Base-by-base conservation (phyloP, 2,329 filamentous ascomycete species). In the Trichophyton simii region DNA sequence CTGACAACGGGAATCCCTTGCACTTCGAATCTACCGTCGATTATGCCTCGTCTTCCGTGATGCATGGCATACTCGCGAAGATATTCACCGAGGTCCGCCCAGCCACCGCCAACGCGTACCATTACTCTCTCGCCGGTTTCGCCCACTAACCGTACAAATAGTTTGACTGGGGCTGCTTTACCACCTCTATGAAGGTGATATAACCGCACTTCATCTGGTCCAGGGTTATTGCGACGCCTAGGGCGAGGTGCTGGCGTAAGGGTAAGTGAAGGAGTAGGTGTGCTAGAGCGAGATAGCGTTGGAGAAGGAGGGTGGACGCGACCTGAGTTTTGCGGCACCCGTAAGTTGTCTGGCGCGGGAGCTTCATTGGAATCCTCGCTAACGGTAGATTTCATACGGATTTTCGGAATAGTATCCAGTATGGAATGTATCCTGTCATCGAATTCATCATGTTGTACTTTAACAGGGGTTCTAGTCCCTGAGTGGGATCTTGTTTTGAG, bases 51-150 rank as follows among this genome's bases (percentile, higher is more conserved):
- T n/a, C 89, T 86, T 50, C 89, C 88, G 71, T 99, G 94, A 71
- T 99, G 94, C 63, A 86, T 85, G 6, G 91, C 91, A 69, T 96
- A 99, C 72, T 96, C 90, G 67, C 91, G 87, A 48, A 99, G 80
- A 70, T 96, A 99, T 73, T 97, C 94, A 42, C 88, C 92, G 20
- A 99, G 79, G 73, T 99, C 94, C 13, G 91, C 91, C 94, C 94
- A 99, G n/a, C 94, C 94, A 63, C 94, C 94, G 11, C 94, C 94
- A 11, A 99, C 92, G 41, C 94, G 88, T 6, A 99, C 94, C 94
- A 99, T 97, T 64, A 97, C 91, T 59, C 94, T 85, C 73, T 97
- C 91, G 15, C 89, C 89, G 61, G 85, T 82, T 72, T 96, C 91
- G 58, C 94, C 94, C 1, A 99, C 91, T 1, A 91, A 86, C 15